Percentiles rank a stretch among this genome's conserved stretches.
phyloP scores from a whole-genome alignment of 345 rosid genomes.

The Geranium rotundifolium region DNA sequence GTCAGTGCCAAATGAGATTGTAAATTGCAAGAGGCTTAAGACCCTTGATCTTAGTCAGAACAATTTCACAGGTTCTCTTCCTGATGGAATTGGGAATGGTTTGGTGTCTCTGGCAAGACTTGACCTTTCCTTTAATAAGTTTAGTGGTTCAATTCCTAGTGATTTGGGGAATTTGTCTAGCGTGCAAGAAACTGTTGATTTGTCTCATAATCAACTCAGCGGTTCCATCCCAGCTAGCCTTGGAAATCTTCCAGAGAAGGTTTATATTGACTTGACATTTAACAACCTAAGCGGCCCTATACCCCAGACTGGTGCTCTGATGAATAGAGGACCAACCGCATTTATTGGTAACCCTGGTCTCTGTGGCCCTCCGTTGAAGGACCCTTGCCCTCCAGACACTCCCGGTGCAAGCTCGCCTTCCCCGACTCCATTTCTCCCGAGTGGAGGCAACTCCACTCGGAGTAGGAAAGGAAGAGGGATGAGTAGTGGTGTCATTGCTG shows the following conservation, averaged over 20 bases:
- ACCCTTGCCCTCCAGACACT: slow-evolving; percentile 46
- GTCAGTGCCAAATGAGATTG: slow-evolving; percentile 51
- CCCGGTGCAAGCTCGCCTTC: slow-evolving; percentile 41
- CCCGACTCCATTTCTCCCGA: slow-evolving; percentile 61
- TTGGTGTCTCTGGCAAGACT: slow-evolving; percentile 64
- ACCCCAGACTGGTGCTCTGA: slow-evolving; percentile 88
- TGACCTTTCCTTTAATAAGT: slow-evolving; percentile 65
- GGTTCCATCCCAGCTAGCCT: slow-evolving; percentile 78
- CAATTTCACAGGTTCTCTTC: slow-evolving; percentile 68
- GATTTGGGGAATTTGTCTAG: slow-evolving; percentile 75
- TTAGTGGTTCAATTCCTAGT: slow-evolving; percentile 59
- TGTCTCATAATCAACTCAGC: slow-evolving; percentile 65
- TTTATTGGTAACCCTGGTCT: slow-evolving; percentile 81
- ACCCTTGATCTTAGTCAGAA: slow-evolving; percentile 68
- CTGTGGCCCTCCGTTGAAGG: slow-evolving; percentile 84
- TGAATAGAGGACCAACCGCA: slow-evolving; percentile 92
- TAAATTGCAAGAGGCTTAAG: slow-evolving; percentile 67
- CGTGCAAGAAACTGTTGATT: slow-evolving; percentile 92
- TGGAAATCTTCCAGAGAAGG: slow-evolving; percentile 87
- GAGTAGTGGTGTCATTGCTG: slow-evolving; percentile 50
- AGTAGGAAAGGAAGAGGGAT: slow-evolving; percentile 43
- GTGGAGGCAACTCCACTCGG: slow-evolving; percentile 27
- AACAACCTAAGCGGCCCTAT: slow-evolving; percentile 88
- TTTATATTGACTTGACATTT: slow-evolving; percentile 77
- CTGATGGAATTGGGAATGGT: slow-evolving; percentile 51